Conservation (phyloP, 352 stramenopile genomes). For the Pseudoperonospora humuli region DNA sequence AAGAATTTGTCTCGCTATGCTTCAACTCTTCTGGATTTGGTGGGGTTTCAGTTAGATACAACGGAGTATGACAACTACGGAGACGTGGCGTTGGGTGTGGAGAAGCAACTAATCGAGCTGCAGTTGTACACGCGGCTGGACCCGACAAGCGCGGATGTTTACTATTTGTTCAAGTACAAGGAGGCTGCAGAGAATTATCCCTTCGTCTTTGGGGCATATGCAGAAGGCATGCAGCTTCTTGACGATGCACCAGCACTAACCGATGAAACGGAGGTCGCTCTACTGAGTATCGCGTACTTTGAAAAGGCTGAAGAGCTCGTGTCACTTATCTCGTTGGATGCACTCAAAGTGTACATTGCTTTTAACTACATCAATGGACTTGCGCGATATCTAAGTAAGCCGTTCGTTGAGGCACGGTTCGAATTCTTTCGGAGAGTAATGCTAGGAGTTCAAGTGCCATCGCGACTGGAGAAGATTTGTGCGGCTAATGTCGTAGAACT, state of each 20-base stretch:
- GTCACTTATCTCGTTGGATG: constrained; percentile 20
- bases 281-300: constrained; percentile 47
- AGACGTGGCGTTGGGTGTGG: constrained; percentile 15
- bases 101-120: constrained; percentile 27
- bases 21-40: constrained; percentile 29
- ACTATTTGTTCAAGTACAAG: constrained; percentile 71
- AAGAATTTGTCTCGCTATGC: constrained; percentile 29
- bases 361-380: constrained; percentile 36
- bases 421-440: constrained; percentile 78
- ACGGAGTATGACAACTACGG: constrained; percentile 20
- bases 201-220: constrained; percentile 44
- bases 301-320: constrained; percentile 35
- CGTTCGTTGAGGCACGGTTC: constrained; percentile 81
- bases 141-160: constrained; percentile 22
- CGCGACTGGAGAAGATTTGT: constrained; percentile 39
- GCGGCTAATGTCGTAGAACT: constrained; percentile 22
- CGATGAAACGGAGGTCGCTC: constrained; percentile 32
- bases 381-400: constrained; percentile 28
- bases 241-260: constrained; percentile 28
- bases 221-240: constrained; percentile 34
- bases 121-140: constrained; percentile 20
- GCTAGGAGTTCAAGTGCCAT: constrained; percentile 46
- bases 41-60: constrained; percentile 18
- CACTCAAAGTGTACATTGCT: constrained; percentile 40
- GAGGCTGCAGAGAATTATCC: constrained; percentile 39